Base-by-base conservation (phyloP, 1,139 yeast species). In the Nakaseomyces bracarensis region DNA sequence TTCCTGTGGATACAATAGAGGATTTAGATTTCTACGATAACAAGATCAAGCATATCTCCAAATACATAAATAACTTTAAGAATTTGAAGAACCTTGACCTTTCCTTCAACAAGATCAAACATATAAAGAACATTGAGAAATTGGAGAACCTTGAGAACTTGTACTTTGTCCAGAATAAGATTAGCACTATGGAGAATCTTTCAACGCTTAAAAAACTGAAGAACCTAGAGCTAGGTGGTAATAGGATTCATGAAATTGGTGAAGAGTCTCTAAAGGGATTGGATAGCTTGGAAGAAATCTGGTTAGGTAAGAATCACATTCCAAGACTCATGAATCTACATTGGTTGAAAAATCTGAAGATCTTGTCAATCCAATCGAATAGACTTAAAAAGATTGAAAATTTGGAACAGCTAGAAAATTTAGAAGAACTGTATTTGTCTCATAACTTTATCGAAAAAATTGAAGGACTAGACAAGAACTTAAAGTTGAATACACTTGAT, bases 1-100 rank as follows among this genome's bases (percentile, higher is more conserved):
- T 89, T 16, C 69, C 71, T 1, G 72, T 74, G 21, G 76, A 71
- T 1, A 69, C 69, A 0, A 54, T 91, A 52, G 84, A 77, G 51
- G 95, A 87, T 50, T 67, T 93, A 49, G 98, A 91, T 60, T 70
- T 89, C 28, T 93, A 93, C 59, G 98, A 93, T 63, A 93, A 93
- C 64, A 69, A 95, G 52, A 82, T 93, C 51, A 78, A 82, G 49
- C 96, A 89, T 58, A 85, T 91, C 42, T 82, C 91, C 13, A 65
- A 66, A 22, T 79, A 75, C 51, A 61, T 86, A 33, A 75, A 74
- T 45, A 78, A 77, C 45, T 74, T 86, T 52, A 64, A 63, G 10
- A 72, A 76, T 20, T 65, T 91, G 55, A 71, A 64, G 45, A 72
- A 63, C 42, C 69, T 93, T 51, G 99, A 93, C 62, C 69, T 93